Evolutionary conservation across 73 alveolate species (phyloP), one percentile per base, ranked within the genome.

Genomic region (Stentor roeselii): DNA sequence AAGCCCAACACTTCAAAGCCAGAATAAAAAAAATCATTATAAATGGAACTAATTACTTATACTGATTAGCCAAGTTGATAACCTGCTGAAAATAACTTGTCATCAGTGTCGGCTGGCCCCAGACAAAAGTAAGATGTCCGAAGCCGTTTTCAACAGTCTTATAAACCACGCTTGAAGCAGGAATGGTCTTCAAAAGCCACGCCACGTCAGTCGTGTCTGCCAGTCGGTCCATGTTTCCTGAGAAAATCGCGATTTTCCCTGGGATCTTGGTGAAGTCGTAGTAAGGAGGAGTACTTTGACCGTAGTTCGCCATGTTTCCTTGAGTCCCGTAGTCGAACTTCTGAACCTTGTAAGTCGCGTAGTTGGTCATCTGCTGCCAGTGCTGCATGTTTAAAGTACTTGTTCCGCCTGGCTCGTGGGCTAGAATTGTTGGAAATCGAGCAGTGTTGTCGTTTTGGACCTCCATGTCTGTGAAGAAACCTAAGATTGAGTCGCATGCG

Each of bases 401-500:
- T 36, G 99, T 96, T 37, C 99, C 99, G 40, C 96, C 97, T 0
- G 99, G 99, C 75, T 90, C 98, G 90, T 96, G 99, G 78, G 96
- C 96, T 35, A 88, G 42, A 59, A 88, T 90, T 27, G 83, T 95
- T 40, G 89, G 91, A 77, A 84, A 78, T 42, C 94, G 75, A n/a
- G 75, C 91, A 41, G 84, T 83, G 50, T 88, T 86, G 78, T 88
- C 91, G n/a, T 83, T 42, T 37, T 60, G 59, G 59, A 83, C 87
- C 59, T 88, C 92, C 15, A 76, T 76, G n/a, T 85, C 83, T 34
- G 90, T 82, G 30, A 88, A 41, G 31, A 87, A 67, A 40, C 88
- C 89, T 37, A 77, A 85, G 32, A 88, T 76, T 35, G 76, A 87
- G 38, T 89, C 94, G 78, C 94, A 88, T 21, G 82, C 76, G 30